Percentiles rank a stretch among this genome's conserved stretches.
phyloP scores from a whole-genome alignment of 257 asterid genomes.

The Solanum acaule region DNA sequence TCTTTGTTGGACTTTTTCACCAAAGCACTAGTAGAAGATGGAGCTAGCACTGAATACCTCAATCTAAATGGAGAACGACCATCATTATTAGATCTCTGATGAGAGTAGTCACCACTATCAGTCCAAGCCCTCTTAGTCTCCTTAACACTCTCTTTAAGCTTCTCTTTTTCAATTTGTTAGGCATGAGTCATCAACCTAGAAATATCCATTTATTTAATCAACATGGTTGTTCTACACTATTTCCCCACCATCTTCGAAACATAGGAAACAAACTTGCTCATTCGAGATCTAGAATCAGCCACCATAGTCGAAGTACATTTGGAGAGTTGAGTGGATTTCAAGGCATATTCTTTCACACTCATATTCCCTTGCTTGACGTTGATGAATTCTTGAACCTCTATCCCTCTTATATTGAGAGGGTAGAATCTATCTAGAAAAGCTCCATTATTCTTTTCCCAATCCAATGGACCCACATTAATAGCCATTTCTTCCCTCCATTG shows the following conservation, averaged over 20 bases:
- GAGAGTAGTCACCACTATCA: not conserved
- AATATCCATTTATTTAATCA: not conserved
- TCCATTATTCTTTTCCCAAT: not conserved
- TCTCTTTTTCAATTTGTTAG: too few species aligned
- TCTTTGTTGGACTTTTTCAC: not conserved
- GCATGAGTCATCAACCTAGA: not conserved
- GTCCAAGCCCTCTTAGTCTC: not conserved
- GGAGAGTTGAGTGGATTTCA: not conserved
- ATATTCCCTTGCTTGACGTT: not conserved
- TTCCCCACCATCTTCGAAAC: not conserved
- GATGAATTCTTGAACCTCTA: not conserved
- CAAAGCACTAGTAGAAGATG: too few species aligned
- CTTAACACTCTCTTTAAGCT: not conserved
- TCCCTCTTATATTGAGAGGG: not conserved
- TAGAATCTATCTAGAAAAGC: not conserved
- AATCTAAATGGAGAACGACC: not conserved
- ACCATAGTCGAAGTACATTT: not conserved
- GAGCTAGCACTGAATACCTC: not conserved
- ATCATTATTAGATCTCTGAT: not conserved
- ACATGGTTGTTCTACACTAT: not conserved
- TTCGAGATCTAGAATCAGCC: not conserved
- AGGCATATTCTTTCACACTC: not conserved
- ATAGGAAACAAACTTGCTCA: not conserved
- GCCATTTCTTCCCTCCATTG: not conserved
- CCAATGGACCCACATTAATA: not conserved